These are phyloP conservation scores for barley (Hordeum vulgare) DNA, from an alignment of 176 grass and related monocot species.

Conservation along the genomic window MorexV3_pseudomolecules_assembly NC_058520.1:558811094-558811593, in stretches of 20 bases:
- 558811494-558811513: conserved; percentile 95
- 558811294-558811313: conserved; percentile 30
- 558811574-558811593: conserved; percentile 4
- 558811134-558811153: conserved; percentile 21
- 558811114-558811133: conserved; percentile 14
- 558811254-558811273: conserved; percentile 96
- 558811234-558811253: conserved; percentile 79
- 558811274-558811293: conserved; percentile 76
- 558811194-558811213: conserved; percentile 7
- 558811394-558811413: neutral
- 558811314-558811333: conserved; percentile 34
- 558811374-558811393: neutral
- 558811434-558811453: conserved; percentile 65
- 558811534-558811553: conserved; percentile 41
- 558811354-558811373: neutral
- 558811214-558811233: neutral
- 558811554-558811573: conserved; percentile 23
- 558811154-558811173: neutral
- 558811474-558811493: conserved; percentile 74
- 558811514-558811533: conserved; percentile 66
- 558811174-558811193: neutral
- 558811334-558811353: conserved; percentile 64
- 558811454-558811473: conserved; percentile 94
- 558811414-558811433: conserved; percentile 10
- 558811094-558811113: conserved; percentile 22